Evolutionary conservation across 192 early-diverging fungal genomes (phyloP), one percentile per base, ranked within the genome.

Genomic region (Lobosporangium transversale): DNA sequence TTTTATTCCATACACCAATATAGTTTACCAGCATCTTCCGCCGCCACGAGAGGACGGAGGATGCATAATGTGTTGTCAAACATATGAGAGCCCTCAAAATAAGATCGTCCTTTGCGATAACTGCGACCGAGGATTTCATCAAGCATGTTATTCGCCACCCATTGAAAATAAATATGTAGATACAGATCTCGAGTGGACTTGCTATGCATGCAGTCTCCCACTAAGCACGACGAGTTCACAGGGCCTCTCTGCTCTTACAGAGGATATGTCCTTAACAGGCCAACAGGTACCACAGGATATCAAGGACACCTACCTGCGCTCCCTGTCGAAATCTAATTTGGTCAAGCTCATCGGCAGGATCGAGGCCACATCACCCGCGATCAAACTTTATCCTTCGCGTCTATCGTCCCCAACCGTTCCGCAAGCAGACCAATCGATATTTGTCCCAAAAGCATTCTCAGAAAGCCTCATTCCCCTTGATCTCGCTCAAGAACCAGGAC

Each of bases 121-220:
- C 4, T 81, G 80, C 50, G 68, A 68, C 45, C 52, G 80, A 26
- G 63, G 68, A 9, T 81, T 66, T 35, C 80, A 81, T 42, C 80
- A 79, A 50, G 67, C 44, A 20, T 81, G 80, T 18, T 66, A 81
- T 29, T 54, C 48, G 37, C 80, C 80, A 23, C 15, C 53, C 1
- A 78, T 81, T 37, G 73, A 78, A 9, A 71, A 59, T 36, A 60
- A 61, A 24, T 70, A 50, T 40, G 51, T 71, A 14, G 63, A 75
- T 17, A 66, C 61, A 31, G 49, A 32, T 4, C 63, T 66, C 18
- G 75, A 59, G 33, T 81, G 73, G 73, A 50, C 50, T 32, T 81
- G 80, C 42, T 55, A 48, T 24, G 40, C 52, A 1, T 75, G 70
- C n/a, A 40, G 30, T 24, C 18, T 36, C 14, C 63, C 58, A 27